A percentile compares a stretch with the other conserved stretches of the same genome.
phyloP scores from a whole-genome alignment of 345 rosid species.

The Sonneratia caseolaris region DNA sequence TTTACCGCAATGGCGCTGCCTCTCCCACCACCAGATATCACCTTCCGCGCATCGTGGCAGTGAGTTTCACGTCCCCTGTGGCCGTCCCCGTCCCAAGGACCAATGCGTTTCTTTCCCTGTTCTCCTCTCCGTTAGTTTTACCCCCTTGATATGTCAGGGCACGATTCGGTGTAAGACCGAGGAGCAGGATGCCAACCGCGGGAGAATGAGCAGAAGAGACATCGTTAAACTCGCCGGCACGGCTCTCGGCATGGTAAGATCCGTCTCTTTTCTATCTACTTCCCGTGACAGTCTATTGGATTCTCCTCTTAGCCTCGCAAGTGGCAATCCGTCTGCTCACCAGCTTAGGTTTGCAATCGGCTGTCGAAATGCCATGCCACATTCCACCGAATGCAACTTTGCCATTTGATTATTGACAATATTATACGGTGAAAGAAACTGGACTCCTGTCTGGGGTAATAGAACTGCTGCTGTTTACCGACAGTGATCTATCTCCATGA shows the following conservation, averaged over 20 bases:
- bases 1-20: slow-evolving; percentile 12
- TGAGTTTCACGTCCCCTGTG: neutral
- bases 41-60: slow-evolving; percentile 9
- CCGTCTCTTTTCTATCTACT: neutral
- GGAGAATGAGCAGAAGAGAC: slow-evolving; percentile 41
- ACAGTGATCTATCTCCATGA: neutral
- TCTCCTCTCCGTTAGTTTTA: neutral
- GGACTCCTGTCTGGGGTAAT: no score
- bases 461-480: neutral
- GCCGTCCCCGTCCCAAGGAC: neutral
- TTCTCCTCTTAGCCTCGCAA: neutral
- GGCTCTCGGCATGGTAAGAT: slow-evolving; percentile 51
- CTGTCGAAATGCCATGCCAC: neutral
- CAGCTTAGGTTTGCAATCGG: neutral
- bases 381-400: neutral
- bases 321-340: neutral
- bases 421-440: no score
- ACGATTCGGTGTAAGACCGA: slow-evolving; percentile 37
- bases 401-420: neutral
- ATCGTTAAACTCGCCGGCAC: slow-evolving; percentile 47
- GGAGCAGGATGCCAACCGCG: slow-evolving; percentile 21
- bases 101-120: neutral
- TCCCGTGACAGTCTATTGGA: neutral
- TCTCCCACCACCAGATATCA: slow-evolving; percentile 14
- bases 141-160: slow-evolving; percentile 22